These are phyloP conservation scores for Kwoniella mangroviensis DNA, from an alignment of 768 basidiomycete genomes.

Conservation along the genomic window DNA sequence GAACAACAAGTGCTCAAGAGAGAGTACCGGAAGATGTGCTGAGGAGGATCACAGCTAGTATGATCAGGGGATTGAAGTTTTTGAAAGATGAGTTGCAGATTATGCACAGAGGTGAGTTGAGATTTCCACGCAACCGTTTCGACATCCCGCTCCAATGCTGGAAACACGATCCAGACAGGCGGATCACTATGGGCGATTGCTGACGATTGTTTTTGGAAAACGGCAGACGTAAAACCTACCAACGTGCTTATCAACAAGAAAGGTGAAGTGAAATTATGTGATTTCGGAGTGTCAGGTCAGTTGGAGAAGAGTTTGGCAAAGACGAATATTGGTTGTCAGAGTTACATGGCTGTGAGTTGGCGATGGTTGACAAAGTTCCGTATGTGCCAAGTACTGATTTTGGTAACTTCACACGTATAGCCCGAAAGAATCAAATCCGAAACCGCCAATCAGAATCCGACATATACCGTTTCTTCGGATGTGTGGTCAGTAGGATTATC, in stretches of 20 bases:
- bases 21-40: conserved; percentile 71
- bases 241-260: conserved; percentile 87
- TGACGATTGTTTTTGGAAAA: no score
- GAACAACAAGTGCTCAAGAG: conserved; percentile 21
- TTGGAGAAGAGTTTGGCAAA: conserved; percentile 94
- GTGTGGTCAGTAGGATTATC: conserved; percentile 93
- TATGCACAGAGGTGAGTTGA: conserved; percentile 68
- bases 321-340: conserved; percentile 98
- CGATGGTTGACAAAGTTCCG: no score
- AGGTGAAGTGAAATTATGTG: conserved; percentile 91
- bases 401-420: conserved; percentile 43
- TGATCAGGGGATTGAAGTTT: conserved; percentile 90
- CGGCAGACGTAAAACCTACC: conserved; percentile 84
- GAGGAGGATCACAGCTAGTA: conserved; percentile 74
- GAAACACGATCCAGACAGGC: no score
- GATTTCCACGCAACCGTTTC: background rate
- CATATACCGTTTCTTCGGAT: conserved; percentile 95
- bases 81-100: conserved; percentile 93
- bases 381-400: no score
- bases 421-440: conserved; percentile 97
- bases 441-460: conserved; percentile 78
- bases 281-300: conserved; percentile 98
- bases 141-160: no score
- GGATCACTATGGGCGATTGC: no score
- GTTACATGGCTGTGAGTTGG: conserved; percentile 88